Evolutionary conservation across 2,329 filamentous ascomycete species (phyloP).

Genomic region (Penicillium sp.): DNA sequence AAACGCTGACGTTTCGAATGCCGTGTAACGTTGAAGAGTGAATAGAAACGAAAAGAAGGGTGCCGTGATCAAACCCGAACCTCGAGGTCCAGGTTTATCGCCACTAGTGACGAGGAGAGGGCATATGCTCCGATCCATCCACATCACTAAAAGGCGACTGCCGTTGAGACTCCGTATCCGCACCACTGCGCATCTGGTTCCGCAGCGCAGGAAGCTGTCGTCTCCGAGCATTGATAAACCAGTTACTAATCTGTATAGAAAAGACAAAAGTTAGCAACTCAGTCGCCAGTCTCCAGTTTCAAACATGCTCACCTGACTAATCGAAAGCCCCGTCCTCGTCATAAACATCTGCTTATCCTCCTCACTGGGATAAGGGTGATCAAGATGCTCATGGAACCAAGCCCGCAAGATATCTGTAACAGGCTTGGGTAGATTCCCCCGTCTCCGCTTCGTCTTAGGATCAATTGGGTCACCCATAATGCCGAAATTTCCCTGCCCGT

Average conservation of each 20-base stretch:
- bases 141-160: slow-evolving; percentile 32
- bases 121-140: slow-evolving; percentile 24
- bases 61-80: slow-evolving; percentile 3
- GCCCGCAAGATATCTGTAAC: slow-evolving; percentile 70
- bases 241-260: slow-evolving; percentile 42
- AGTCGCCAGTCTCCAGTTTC: not conserved
- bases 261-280: slow-evolving; percentile 1
- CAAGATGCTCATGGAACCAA: slow-evolving; percentile 70
- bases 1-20: slow-evolving; percentile 18
- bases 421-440: slow-evolving; percentile 83
- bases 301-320: slow-evolving; percentile 49
- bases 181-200: slow-evolving; percentile 35
- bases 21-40: slow-evolving; percentile 10
- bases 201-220: slow-evolving; percentile 42
- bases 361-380: slow-evolving; percentile 77
- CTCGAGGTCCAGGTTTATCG: not conserved
- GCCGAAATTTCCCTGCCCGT: slow-evolving; percentile 32
- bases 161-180: slow-evolving; percentile 24
- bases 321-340: slow-evolving; percentile 63
- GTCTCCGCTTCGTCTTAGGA: slow-evolving; percentile 47
- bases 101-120: slow-evolving; percentile 23
- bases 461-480: slow-evolving; percentile 33
- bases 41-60: slow-evolving; percentile 5
- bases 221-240: slow-evolving; percentile 46
- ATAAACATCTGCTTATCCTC: slow-evolving; percentile 79